Base-by-base conservation (phyloP, 108 stramenopile species). In the Cyclotella baltica region DNA sequence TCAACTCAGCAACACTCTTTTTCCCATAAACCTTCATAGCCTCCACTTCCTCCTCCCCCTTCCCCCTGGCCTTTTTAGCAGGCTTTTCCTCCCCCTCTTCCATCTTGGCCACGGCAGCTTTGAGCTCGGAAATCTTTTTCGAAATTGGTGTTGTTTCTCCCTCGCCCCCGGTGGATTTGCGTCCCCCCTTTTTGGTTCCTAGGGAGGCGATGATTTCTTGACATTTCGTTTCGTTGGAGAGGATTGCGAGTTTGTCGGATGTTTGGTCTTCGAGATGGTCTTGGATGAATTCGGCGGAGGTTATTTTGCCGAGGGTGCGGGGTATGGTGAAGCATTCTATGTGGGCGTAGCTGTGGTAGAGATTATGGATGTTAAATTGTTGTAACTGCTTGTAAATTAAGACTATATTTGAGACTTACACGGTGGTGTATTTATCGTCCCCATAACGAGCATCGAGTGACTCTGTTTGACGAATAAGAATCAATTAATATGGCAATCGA, bases 271-370 rank as follows among this genome's bases (percentile, higher is more conserved):
- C 79, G 2, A 94, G 51, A 11, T 81, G 36, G 3, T 86, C 87
- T 13, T 57, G 28, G 15, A 92, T 83, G 75, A 93, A 93, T 9
- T 77, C 70, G 35, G 72, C 73, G 29, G 56, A 52, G 20, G 77
- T 71, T 3, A 77, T 65, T 20, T 61, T 70, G 25, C 75, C 58
- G 47, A 86, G 61, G 38, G 79, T 86, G n/a, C 86, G 71, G 6
- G 92, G 88, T 30, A 93, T 23, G 56, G 56, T 35, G 66, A 89
- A 93, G 75, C 90, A 93, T 31, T 22, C 71, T 9, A 82, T 62
- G 23, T 90, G 86, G 20, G 67, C 47, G 64, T 79, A 83, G 15
- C 48, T 73, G 25, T 48, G 40, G 38, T 22, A 4, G 61, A 48
- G 29, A 47, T 0, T 20, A 47, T 33, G 58, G 34, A 59, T 33